These are phyloP conservation scores for Xylaria sp. DNA, from an alignment of 2,329 filamentous ascomycete species.

Conservation along the genomic window DNA sequence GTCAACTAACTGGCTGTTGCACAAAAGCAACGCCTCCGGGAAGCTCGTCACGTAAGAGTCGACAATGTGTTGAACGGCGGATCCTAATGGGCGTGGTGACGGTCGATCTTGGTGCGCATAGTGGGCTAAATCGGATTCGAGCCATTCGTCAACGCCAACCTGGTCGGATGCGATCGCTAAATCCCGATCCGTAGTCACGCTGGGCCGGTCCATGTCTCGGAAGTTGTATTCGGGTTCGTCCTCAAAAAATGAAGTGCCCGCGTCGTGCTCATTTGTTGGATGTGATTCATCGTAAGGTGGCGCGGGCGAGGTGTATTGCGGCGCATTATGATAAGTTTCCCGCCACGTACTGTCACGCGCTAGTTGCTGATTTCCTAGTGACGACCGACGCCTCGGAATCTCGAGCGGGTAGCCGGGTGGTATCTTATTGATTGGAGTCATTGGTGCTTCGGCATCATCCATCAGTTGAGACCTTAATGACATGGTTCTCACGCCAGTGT, in stretches of 20 bases:
- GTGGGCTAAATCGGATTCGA: slow-evolving; percentile 43
- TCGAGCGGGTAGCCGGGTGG: slow-evolving; percentile 33
- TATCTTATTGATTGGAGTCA: slow-evolving; percentile 13
- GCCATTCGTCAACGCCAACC: slow-evolving; percentile 44
- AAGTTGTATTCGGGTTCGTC: slow-evolving; percentile 12
- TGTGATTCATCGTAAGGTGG: not conserved
- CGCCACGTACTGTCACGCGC: slow-evolving; percentile 10
- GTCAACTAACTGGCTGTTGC: slow-evolving; percentile 66
- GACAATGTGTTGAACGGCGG: slow-evolving; percentile 65
- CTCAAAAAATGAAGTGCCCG: slow-evolving; percentile 7
- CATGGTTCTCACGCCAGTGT: slow-evolving; percentile 28
- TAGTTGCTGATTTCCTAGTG: slow-evolving; percentile 38
- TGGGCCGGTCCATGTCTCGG: not conserved
- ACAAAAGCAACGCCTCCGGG: slow-evolving; percentile 68
- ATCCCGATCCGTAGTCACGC: not conserved
- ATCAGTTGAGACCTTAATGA: not conserved
- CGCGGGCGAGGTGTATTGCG: not conserved
- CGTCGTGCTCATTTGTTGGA: not conserved
- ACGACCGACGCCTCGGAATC: slow-evolving; percentile 44
- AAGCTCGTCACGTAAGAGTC: slow-evolving; percentile 66
- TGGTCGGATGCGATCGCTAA: slow-evolving; percentile 27
- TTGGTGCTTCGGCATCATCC: slow-evolving; percentile 4
- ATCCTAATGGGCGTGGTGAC: slow-evolving; percentile 61
- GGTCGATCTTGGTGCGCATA: slow-evolving; percentile 43
- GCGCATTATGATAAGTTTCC: not conserved